phyloP scores from a whole-genome alignment of 2,329 filamentous ascomycete species.

The Rutstroemia sp. region DNA sequence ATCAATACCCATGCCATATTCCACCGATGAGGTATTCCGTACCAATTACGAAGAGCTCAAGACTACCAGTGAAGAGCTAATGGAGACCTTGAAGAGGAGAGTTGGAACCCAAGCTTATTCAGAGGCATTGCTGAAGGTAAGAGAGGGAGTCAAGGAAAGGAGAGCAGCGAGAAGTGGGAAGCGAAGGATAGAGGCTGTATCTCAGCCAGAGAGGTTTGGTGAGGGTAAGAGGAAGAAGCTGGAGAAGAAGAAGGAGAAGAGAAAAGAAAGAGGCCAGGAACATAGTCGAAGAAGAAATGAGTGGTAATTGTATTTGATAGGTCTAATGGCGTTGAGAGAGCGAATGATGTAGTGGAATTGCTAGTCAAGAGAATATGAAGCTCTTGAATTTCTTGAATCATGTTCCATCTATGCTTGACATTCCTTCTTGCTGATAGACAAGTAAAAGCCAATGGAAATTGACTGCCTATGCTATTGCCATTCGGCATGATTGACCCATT shows the following conservation, averaged over 20 bases:
- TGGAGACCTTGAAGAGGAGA: constrained; percentile 78
- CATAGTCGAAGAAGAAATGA: constrained; percentile 41
- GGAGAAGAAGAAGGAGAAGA: constrained; percentile 75
- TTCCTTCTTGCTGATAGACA: too few species aligned
- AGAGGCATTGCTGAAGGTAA: constrained; percentile 62
- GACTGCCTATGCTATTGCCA: too few species aligned
- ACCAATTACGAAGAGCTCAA: constrained; percentile 63
- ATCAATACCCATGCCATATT: constrained; percentile 63
- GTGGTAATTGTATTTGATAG: constrained; percentile 10
- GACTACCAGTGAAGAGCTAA: constrained; percentile 64
- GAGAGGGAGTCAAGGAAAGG: constrained; percentile 62
- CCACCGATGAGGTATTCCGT: constrained; percentile 62
- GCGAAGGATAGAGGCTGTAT: constrained; percentile 81
- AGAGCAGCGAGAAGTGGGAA: constrained; percentile 72
- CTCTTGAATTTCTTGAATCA: too few species aligned
- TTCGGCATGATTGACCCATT: too few species aligned
- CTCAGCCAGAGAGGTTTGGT: constrained; percentile 70
- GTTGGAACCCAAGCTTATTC: constrained; percentile 76
- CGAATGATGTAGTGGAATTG: neutral
- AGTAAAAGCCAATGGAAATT: too few species aligned
- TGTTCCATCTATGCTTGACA: too few species aligned
- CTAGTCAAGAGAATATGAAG: too few species aligned
- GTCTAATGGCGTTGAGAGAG: neutral
- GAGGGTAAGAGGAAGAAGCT: constrained; percentile 75
- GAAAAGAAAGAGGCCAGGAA: constrained; percentile 70